Percentiles rank a stretch among this genome's conserved stretches.
phyloP scores from a whole-genome alignment of 148 eudicot species.

The Rhododendron molle region DNA sequence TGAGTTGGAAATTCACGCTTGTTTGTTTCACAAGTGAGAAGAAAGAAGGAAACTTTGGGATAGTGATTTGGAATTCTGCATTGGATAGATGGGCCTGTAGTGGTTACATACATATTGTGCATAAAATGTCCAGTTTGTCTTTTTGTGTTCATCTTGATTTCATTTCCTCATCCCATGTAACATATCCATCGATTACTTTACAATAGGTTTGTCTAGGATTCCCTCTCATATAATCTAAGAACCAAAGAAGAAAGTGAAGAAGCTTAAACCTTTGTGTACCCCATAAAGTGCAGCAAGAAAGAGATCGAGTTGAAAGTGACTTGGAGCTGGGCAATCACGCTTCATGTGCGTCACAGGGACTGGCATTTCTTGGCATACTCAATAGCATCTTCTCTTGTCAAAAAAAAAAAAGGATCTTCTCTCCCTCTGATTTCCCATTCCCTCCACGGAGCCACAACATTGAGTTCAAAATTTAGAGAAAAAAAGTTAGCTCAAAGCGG shows the following conservation, averaged over 20 bases:
- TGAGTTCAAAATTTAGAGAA: constrained; percentile 74
- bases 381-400: constrained; percentile 92
- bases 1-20: neutral
- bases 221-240: no score
- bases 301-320: no score
- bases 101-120: neutral
- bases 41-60: neutral
- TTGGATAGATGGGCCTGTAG: neutral
- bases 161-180: no score
- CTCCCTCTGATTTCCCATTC: constrained; percentile 83
- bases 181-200: neutral
- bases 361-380: constrained; percentile 80
- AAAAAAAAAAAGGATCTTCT: no score
- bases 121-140: neutral
- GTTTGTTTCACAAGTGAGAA: neutral
- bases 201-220: neutral
- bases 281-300: no score
- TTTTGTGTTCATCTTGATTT: no score
- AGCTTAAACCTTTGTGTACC: no score
- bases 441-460: constrained; percentile 91
- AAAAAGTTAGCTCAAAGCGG: constrained; percentile 86
- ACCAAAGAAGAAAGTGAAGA: no score
- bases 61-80: neutral
- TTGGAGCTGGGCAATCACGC: no score
- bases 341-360: constrained; percentile 31